Evolutionary conservation across 495 filamentous ascomycete genomes (phyloP).

Genomic region (Penicillium riverlandense): DNA sequence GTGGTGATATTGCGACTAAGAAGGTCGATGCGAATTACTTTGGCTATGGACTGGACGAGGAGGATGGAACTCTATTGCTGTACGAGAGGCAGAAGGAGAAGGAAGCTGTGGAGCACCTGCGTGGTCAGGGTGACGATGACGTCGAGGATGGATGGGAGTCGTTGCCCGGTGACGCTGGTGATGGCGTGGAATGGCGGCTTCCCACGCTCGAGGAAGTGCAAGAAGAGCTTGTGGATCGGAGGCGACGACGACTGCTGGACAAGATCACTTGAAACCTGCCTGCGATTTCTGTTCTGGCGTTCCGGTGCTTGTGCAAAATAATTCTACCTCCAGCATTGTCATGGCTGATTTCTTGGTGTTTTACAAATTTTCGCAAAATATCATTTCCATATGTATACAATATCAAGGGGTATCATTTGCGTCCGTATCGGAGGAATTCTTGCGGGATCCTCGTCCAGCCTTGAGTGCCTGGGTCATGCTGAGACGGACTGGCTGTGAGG

Average conservation of each 20-base stretch:
- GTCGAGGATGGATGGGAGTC: constrained; percentile 66
- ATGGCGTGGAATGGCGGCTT: constrained; percentile 77
- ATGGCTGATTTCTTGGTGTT: neutral
- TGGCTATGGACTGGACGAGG: constrained; percentile 89
- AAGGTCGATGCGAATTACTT: constrained; percentile 93
- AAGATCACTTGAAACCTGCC: constrained; percentile 51
- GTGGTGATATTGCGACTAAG: constrained; percentile 63
- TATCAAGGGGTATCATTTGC: constrained; percentile 12
- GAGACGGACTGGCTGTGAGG: constrained; percentile 25
- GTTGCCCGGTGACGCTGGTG: constrained; percentile 78
- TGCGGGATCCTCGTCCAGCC: constrained; percentile 26
- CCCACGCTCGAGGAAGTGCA: constrained; percentile 86
- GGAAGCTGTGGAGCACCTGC: constrained; percentile 63
- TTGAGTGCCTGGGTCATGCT: constrained; percentile 41
- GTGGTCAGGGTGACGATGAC: constrained; percentile 37
- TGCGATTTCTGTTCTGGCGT: constrained; percentile 8
- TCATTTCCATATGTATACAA: constrained; percentile 16
- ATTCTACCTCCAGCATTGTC: constrained; percentile 14
- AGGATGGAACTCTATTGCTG: constrained; percentile 74
- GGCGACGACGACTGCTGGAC: constrained; percentile 73
- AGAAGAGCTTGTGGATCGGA: constrained; percentile 83
- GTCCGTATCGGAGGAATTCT: constrained; percentile 16
- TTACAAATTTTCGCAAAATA: constrained; percentile 2
- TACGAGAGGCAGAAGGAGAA: constrained; percentile 83
- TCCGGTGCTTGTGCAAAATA: constrained; percentile 16